These are phyloP conservation scores for Phaseolus coccineus DNA, from an alignment of 331 rosid species.

Conservation along the genomic window DNA sequence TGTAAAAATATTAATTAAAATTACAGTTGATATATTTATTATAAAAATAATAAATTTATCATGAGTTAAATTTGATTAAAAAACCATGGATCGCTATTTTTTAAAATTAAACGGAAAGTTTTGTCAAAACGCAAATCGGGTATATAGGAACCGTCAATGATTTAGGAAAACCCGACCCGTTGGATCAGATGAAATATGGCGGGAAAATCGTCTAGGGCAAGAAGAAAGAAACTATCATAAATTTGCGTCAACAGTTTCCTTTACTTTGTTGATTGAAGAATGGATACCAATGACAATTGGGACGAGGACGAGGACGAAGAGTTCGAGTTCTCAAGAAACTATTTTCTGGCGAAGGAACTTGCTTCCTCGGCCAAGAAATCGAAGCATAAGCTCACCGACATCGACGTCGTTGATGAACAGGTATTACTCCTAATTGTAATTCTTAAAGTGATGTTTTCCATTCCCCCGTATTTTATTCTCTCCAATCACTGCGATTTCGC, in stretches of 20 bases:
- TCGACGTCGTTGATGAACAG: slow-evolving; percentile 84
- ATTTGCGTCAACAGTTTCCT: slow-evolving; percentile 6
- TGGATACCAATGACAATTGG: slow-evolving; percentile 46
- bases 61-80: no score
- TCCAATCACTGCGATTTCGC: neutral
- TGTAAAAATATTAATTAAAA: no score
- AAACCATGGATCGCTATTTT: no score
- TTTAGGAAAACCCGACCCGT: neutral
- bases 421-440: slow-evolving; percentile 36
- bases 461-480: neutral
- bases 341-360: slow-evolving; percentile 84
- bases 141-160: no score
- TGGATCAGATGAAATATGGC: slow-evolving; percentile 1
- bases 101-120: no score
- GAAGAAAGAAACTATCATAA: neutral
- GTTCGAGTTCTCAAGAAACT: slow-evolving; percentile 80
- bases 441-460: neutral
- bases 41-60: no score
- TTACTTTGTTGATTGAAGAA: slow-evolving; percentile 6
- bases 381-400: slow-evolving; percentile 65
- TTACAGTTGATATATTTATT: no score
- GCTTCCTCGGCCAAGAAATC: slow-evolving; percentile 78
- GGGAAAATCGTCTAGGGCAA: slow-evolving; percentile 31
- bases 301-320: slow-evolving; percentile 66
- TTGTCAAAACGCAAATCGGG: neutral